Conservation (phyloP, 2,329 filamentous ascomycete species). For the Paecilomyces niveus region DNA sequence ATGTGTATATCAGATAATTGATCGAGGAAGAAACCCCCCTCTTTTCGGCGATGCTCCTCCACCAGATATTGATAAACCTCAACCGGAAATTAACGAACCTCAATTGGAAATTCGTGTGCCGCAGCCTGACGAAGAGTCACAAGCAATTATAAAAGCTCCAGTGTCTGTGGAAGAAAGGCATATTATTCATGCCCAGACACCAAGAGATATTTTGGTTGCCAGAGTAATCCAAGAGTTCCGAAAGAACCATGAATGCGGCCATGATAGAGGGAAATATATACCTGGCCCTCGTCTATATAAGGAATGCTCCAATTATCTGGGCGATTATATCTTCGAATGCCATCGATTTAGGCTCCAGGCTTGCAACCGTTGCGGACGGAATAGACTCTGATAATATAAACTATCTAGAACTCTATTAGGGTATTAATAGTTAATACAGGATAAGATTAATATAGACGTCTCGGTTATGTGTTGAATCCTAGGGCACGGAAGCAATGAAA, state of each 20-base stretch:
- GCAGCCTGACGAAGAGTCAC: not conserved
- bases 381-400: slow-evolving; percentile 29
- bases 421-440: no score
- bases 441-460: no score
- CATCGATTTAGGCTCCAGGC: slow-evolving; percentile 37
- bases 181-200: not conserved
- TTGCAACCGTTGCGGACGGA: slow-evolving; percentile 42
- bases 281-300: slow-evolving; percentile 35
- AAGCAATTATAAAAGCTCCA: not conserved
- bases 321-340: slow-evolving; percentile 43
- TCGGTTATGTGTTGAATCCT: no score
- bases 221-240: slow-evolving; percentile 14
- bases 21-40: slow-evolving; percentile 15
- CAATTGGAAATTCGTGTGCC: not conserved
- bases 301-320: slow-evolving; percentile 36
- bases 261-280: slow-evolving; percentile 29
- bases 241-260: slow-evolving; percentile 36
- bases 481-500: no score
- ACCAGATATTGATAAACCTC: not conserved
- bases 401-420: no score
- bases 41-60: not conserved
- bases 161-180: no score
- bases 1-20: slow-evolving; percentile 26
- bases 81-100: not conserved
- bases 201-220: not conserved